Base-by-base conservation (phyloP, 805 yeast genomes). In the Saccharomycopsis olivae region DNA sequence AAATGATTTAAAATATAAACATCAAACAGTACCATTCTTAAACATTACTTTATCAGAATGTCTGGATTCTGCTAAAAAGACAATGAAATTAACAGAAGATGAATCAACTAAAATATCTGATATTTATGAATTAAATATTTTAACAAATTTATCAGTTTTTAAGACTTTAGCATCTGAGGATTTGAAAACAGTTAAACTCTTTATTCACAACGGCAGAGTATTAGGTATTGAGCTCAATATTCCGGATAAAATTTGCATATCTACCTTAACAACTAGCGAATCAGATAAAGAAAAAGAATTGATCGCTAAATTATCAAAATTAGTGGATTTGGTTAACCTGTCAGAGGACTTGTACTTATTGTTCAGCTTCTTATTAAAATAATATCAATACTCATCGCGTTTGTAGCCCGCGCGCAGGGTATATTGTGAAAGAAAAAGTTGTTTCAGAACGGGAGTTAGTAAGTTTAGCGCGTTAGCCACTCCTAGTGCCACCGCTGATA, bases 321-420 rank as follows among this genome's bases (percentile, higher is more conserved):
- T 43, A 9, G 17, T n/a, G 18, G 20, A 35, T 10, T 29, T 40
- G 15, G 23, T 44, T 18, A 38, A 29, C 10, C 11, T 37, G 6
- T 21, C 44, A n/a, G 47, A 44, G 23, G 43, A 44, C 17, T 24
- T 44, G 15, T 35, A 44, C 31, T 37, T 15, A 16, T 33, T 44
- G n/a, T 19, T 42, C 2, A 30, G 38, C 9, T 29, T 36, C 13
- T 23, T 41, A 11, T 21, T 33, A 15, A 28, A 8, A 28, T 28
- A 11, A 23, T 6, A 23, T 23, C n/a, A n/a, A n/a, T n/a, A n/a
- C n/a, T n/a, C n/a, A n/a, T n/a, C n/a, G n/a, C n/a, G n/a, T n/a
- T n/a, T n/a, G n/a, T n/a, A n/a, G n/a, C n/a, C n/a, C n/a, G n/a
- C n/a, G n/a, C n/a, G n/a, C n/a, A n/a, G n/a, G n/a, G n/a, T n/a